Conservation (phyloP, 345 rosid species). For the Eutrema yunnanense region DNA sequence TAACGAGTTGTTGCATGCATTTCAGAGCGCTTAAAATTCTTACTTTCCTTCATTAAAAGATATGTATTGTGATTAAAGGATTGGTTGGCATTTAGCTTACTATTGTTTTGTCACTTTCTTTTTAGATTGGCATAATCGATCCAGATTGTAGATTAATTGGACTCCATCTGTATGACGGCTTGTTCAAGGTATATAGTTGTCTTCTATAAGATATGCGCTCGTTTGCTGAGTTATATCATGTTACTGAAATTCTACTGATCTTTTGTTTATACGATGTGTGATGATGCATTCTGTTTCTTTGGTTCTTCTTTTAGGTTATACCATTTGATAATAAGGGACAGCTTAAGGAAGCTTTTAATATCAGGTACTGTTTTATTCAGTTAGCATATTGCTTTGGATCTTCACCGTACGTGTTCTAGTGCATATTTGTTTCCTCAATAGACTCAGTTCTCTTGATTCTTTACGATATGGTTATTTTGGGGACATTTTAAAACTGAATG, state of each 20-base stretch:
- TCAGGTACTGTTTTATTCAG: constrained; percentile 45
- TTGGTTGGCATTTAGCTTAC: background rate
- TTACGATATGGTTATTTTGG: background rate
- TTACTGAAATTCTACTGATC: background rate
- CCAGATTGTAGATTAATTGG: constrained; percentile 97
- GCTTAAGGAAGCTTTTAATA: constrained; percentile 97
- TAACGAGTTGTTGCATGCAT: background rate
- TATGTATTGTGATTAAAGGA: background rate
- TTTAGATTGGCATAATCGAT: constrained; percentile 90
- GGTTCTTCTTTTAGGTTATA: constrained; percentile 60
- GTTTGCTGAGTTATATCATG: background rate
- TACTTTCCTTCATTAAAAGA: background rate
- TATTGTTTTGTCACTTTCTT: background rate
- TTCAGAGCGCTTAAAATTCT: background rate
- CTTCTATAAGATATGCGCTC: background rate
- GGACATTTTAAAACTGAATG: background rate
- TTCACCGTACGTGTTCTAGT: background rate
- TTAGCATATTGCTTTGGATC: background rate
- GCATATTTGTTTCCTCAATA: background rate
- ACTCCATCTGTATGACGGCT: constrained; percentile 94
- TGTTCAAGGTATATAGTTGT: constrained; percentile 65
- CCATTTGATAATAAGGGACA: constrained; percentile 97
- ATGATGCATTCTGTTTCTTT: background rate
- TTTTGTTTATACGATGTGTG: background rate
- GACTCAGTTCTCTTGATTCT: background rate